Conservation (phyloP, 2,329 filamentous ascomycete genomes). For the Canariomyces notabilis region DNA sequence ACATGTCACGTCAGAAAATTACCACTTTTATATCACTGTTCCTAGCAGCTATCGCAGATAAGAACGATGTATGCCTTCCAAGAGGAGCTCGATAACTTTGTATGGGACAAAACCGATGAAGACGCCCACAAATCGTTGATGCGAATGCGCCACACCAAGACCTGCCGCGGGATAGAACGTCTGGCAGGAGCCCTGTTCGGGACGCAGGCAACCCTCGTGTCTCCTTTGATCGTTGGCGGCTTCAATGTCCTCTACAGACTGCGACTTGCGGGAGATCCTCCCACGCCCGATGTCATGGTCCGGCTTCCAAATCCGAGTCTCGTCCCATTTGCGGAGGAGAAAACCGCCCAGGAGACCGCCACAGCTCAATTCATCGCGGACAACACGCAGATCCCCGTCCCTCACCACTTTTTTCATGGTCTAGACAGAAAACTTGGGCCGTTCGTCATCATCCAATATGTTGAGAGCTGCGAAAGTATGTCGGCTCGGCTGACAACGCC, state of each 20-base stretch:
- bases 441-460: background rate
- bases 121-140: slow-evolving; percentile 1
- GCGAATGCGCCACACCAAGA: background rate
- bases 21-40: too few relatives aligned
- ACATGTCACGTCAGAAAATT: too few relatives aligned
- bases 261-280: background rate
- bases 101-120: slow-evolving; percentile 4
- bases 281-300: slow-evolving; percentile 1
- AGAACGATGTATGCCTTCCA: background rate
- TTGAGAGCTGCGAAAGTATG: background rate
- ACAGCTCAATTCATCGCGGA: background rate
- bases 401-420: background rate
- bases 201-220: background rate
- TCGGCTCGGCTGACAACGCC: too few relatives aligned
- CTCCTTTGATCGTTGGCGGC: background rate
- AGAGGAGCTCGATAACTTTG: slow-evolving; percentile 4
- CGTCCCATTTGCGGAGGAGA: background rate
- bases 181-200: background rate
- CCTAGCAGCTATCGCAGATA: too few relatives aligned
- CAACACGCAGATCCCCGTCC: background rate
- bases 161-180: slow-evolving; percentile 1
- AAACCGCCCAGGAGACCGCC: background rate
- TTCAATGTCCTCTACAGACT: slow-evolving; percentile 2
- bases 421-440: background rate
- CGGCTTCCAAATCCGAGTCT: background rate